These are phyloP conservation scores for Lecanoromycetidae sp. DNA, from an alignment of 2,329 filamentous ascomycete genomes.

Conservation along the genomic window DNA sequence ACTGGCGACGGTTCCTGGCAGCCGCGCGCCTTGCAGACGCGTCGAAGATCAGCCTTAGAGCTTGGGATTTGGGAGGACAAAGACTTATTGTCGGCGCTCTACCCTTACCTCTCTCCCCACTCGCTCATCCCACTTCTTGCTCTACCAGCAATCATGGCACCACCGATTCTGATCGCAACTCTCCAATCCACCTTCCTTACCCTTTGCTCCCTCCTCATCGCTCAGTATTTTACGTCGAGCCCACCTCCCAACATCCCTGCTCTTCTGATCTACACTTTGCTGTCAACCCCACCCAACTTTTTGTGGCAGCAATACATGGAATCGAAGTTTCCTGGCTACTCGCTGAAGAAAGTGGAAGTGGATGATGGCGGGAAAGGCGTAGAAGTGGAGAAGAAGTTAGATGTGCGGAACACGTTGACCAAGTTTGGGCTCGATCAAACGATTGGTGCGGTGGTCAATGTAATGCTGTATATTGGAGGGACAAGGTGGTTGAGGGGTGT, in stretches of 20 bases:
- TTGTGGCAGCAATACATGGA: conserved; percentile 77
- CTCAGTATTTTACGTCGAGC: conserved; percentile 52
- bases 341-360: conserved; percentile 21
- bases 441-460: conserved; percentile 45
- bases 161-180: conserved; percentile 48
- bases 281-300: conserved; percentile 73
- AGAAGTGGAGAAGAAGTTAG: conserved; percentile 15
- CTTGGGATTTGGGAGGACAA: no score
- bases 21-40: no score
- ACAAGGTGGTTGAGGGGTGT: conserved; percentile 36
- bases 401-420: conserved; percentile 35
- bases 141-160: conserved; percentile 24
- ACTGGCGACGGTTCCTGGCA: no score
- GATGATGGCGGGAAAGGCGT: conserved; percentile 16
- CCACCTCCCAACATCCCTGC: conserved; percentile 53
- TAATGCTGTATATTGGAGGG: conserved; percentile 42
- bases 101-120: no score
- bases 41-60: no score
- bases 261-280: conserved; percentile 60
- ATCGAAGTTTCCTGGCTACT: conserved; percentile 56
- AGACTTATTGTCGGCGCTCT: no score
- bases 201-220: conserved; percentile 58
- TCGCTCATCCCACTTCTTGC: no score
- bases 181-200: conserved; percentile 55
- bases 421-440: conserved; percentile 50